A percentile compares a stretch with the other conserved stretches of the same genome.
Evolutionary conservation across 2,329 filamentous ascomycete genomes (phyloP).

Genomic region (Nemania serpens): DNA sequence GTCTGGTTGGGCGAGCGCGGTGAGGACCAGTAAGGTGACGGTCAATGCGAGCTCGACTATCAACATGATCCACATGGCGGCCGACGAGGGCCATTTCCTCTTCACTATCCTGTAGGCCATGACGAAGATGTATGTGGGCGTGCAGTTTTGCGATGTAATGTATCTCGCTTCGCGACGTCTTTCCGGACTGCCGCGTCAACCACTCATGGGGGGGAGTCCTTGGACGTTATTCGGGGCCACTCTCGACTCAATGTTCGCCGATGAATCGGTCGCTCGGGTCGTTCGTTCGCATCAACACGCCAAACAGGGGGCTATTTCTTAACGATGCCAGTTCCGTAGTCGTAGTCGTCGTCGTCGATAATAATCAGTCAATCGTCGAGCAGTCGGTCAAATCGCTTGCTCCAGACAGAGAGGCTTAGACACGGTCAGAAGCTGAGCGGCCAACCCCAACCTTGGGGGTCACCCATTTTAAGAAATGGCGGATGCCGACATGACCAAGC

Average conservation of each 20-base stretch:
- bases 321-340: neutral
- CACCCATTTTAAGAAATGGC: conserved; percentile 34
- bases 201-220: neutral
- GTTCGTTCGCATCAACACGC: conserved; percentile 33
- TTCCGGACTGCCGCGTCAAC: neutral
- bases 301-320: conserved; percentile 23
- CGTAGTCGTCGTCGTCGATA: no score
- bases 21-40: conserved; percentile 69
- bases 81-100: conserved; percentile 62
- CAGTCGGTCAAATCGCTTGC: conserved; percentile 3
- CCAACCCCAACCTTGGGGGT: conserved; percentile 20
- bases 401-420: neutral
- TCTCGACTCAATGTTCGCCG: neutral
- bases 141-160: conserved; percentile 18
- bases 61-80: conserved; percentile 66
- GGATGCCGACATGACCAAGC: conserved; percentile 23
- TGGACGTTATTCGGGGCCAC: neutral
- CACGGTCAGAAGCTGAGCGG: conserved; percentile 21
- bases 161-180: conserved; percentile 24
- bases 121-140: conserved; percentile 18
- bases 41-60: conserved; percentile 67
- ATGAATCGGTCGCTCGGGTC: conserved; percentile 15
- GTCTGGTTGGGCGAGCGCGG: conserved; percentile 74
- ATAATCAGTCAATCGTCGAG: neutral
- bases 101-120: conserved; percentile 62